Percentiles rank a stretch among this genome's conserved stretches.
These are phyloP conservation scores for Debaryomyces subglobosus DNA, from an alignment of 1,139 yeast genomes.

Conservation along the genomic window DNA sequence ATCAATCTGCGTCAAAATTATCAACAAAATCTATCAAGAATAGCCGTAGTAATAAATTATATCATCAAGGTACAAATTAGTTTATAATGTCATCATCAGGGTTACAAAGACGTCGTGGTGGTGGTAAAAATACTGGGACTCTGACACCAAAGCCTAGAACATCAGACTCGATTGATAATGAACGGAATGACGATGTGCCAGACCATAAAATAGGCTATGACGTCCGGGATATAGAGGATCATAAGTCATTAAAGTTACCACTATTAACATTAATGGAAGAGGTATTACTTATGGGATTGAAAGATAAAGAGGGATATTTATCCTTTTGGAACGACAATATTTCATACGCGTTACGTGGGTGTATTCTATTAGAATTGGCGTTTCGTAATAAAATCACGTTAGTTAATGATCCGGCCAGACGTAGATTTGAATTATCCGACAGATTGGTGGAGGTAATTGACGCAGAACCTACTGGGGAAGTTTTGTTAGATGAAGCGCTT, in stretches of 20 bases:
- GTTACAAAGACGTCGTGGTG: slow-evolving; percentile 55
- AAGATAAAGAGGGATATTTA: slow-evolving; percentile 93
- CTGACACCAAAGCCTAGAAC: slow-evolving; percentile 15
- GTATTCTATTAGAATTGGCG: slow-evolving; percentile 89
- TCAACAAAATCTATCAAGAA: not conserved
- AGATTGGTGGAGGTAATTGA: slow-evolving; percentile 87
- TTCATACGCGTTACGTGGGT: slow-evolving; percentile 93
- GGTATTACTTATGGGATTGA: slow-evolving; percentile 86
- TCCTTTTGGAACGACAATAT: slow-evolving; percentile 98
- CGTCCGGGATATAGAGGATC: slow-evolving; percentile 64
- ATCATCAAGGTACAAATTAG: not conserved
- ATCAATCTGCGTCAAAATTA: slow-evolving; percentile 2
- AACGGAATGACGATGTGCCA: slow-evolving; percentile 14
- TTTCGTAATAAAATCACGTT: slow-evolving; percentile 86
- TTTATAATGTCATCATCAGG: slow-evolving; percentile 37
- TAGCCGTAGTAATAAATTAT: not conserved
- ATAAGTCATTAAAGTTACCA: slow-evolving; percentile 57
- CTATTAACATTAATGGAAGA: slow-evolving; percentile 93
- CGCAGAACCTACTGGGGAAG: slow-evolving; percentile 90
- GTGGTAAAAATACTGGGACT: slow-evolving; percentile 21
- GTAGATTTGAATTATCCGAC: slow-evolving; percentile 85
- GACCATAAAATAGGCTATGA: slow-evolving; percentile 80
- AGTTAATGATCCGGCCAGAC: slow-evolving; percentile 91
- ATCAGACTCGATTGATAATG: slow-evolving; percentile 27
- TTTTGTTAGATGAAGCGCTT: slow-evolving; percentile 88